These are phyloP conservation scores for Carex cristatella DNA, from an alignment of 176 grass and related monocot species.

Conservation along the genomic window DNA sequence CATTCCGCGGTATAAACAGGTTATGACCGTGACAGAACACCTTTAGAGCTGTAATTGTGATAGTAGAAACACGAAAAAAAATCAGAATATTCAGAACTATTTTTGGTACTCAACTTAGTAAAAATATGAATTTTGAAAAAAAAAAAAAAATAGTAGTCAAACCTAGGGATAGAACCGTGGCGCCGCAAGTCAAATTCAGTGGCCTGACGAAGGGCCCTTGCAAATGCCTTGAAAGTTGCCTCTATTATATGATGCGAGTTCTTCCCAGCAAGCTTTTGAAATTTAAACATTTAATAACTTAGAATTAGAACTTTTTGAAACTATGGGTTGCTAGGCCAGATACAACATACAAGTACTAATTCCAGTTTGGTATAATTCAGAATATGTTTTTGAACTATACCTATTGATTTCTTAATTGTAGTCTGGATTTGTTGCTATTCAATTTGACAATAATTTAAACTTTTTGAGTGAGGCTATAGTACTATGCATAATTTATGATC, in stretches of 20 bases:
- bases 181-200: constrained; percentile 78
- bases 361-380: background rate
- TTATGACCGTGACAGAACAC: constrained; percentile 79
- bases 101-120: background rate
- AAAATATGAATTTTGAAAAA: background rate
- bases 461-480: background rate
- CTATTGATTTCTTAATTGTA: background rate
- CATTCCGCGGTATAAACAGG: background rate
- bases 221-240: constrained; percentile 93
- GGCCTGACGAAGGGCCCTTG: constrained; percentile 90
- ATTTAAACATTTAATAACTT: background rate
- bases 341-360: background rate
- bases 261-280: constrained; percentile 72
- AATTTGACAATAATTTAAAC: background rate
- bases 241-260: constrained; percentile 91
- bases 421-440: background rate
- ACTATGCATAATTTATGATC: no score
- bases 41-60: constrained; percentile 59
- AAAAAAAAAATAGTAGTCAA: background rate
- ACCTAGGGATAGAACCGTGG: constrained; percentile 74
- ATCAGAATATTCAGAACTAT: background rate
- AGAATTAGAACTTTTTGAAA: background rate
- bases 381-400: background rate
- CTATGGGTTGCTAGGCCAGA: background rate
- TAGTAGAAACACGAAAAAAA: background rate